Conservation (phyloP, 2,329 filamentous ascomycete genomes). For the Paramyrothecium roridum region DNA sequence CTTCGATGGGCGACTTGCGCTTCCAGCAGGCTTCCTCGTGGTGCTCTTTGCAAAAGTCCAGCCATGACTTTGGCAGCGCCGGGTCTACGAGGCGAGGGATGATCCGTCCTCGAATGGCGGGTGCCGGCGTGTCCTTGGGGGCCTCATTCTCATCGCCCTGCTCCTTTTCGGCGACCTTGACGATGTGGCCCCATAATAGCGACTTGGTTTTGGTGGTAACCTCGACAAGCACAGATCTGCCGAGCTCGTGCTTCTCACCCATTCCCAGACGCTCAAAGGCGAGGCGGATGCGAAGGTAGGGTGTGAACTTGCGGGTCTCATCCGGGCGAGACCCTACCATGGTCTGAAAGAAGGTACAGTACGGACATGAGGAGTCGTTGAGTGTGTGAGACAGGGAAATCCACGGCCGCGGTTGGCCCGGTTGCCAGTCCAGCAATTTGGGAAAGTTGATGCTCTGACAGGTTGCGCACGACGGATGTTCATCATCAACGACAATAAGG, state of each 20-base stretch:
- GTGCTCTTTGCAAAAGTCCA: slow-evolving; percentile 28
- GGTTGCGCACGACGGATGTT: slow-evolving; percentile 21
- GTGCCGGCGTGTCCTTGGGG: not conserved
- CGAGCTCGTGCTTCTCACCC: slow-evolving; percentile 31
- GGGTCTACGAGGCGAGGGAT: slow-evolving; percentile 25
- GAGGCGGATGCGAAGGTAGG: slow-evolving; percentile 33
- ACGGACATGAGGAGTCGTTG: slow-evolving; percentile 27
- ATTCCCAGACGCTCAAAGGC: slow-evolving; percentile 34
- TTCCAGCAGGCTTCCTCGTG: slow-evolving; percentile 21
- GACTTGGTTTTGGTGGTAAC: slow-evolving; percentile 31
- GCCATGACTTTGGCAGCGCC: slow-evolving; percentile 26
- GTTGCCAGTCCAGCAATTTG: slow-evolving; percentile 29
- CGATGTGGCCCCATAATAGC: slow-evolving; percentile 33
- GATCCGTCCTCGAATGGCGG: slow-evolving; percentile 25
- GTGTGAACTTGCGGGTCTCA: slow-evolving; percentile 29
- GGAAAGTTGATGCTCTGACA: slow-evolving; percentile 34
- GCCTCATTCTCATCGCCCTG: not conserved
- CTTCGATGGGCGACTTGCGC: slow-evolving; percentile 14
- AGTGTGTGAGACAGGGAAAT: slow-evolving; percentile 29
- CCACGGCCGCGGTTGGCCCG: slow-evolving; percentile 31
- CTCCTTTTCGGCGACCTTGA: slow-evolving; percentile 22
- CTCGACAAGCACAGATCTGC: slow-evolving; percentile 29
- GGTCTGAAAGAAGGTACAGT: slow-evolving; percentile 34
- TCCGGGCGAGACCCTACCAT: slow-evolving; percentile 25
- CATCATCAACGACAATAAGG: slow-evolving; percentile 23